Conservation (phyloP, 805 yeast species). For the Kodamaea leandrae region DNA sequence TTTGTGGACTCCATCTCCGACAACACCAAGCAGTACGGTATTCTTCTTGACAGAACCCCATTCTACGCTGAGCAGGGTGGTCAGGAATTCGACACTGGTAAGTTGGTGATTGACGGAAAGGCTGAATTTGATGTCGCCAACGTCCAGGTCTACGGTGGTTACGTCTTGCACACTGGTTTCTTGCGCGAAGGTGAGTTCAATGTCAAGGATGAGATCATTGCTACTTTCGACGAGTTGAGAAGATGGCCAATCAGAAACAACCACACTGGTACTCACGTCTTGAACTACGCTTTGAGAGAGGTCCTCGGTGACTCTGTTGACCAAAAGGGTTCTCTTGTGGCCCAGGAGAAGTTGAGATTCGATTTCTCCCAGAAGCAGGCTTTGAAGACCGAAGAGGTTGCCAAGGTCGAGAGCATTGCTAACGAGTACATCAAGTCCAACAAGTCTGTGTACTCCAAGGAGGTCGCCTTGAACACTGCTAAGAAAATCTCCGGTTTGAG, state of each 20-base stretch:
- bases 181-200: slow-evolving; percentile 71
- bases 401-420: slow-evolving; percentile 70
- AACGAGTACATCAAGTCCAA: slow-evolving; percentile 71
- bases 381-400: slow-evolving; percentile 66
- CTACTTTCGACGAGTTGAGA: slow-evolving; percentile 87
- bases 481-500: slow-evolving; percentile 78
- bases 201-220: slow-evolving; percentile 71
- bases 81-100: slow-evolving; percentile 95
- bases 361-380: slow-evolving; percentile 95
- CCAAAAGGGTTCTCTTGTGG: slow-evolving; percentile 95
- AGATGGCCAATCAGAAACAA: slow-evolving; percentile 96
- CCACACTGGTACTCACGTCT: slow-evolving; percentile 97
- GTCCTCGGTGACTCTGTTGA: slow-evolving; percentile 86
- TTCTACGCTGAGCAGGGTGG: slow-evolving; percentile 99
- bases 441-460: slow-evolving; percentile 74
- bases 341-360: slow-evolving; percentile 91
- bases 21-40: slow-evolving; percentile 59
- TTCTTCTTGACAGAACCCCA: slow-evolving; percentile 84
- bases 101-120: slow-evolving; percentile 80
- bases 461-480: slow-evolving; percentile 73
- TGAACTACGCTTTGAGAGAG: slow-evolving; percentile 83
- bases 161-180: slow-evolving; percentile 90
- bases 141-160: slow-evolving; percentile 92
- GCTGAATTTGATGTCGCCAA: slow-evolving; percentile 88
- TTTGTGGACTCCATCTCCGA: slow-evolving; percentile 51